Conservation (phyloP, 1,284 basidiomycete genomes). For the Porogramme epimiltina region DNA sequence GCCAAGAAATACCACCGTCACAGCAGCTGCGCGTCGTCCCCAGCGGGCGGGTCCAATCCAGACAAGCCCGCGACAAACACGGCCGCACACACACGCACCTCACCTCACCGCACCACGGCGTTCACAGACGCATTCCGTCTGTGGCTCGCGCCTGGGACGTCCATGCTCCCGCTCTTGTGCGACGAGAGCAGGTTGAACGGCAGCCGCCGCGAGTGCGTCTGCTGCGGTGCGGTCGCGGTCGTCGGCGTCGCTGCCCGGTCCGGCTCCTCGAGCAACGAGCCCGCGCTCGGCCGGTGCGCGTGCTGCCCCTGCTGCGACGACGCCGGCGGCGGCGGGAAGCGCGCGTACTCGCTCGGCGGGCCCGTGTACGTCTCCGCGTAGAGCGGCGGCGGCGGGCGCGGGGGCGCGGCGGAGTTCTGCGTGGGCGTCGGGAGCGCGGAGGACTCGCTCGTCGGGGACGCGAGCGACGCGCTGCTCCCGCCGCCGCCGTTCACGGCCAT, state of each 20-base stretch:
- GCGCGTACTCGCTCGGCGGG: constrained; percentile 68
- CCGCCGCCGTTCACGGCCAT: constrained; percentile 34
- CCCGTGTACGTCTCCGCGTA: constrained; percentile 57
- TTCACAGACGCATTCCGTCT: constrained; percentile 64
- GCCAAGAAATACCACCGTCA: no score
- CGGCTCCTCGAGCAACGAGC: constrained; percentile 23
- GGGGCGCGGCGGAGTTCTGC: constrained; percentile 22
- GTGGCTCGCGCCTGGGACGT: constrained; percentile 43
- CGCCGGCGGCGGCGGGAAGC: constrained; percentile 65
- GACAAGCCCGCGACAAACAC: neutral
- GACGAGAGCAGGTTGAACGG: constrained; percentile 63
- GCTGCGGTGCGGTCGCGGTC: constrained; percentile 40
- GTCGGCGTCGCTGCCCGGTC: constrained; percentile 37
- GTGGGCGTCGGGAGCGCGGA: constrained; percentile 29
- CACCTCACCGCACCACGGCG: constrained; percentile 44
- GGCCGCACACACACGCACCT: constrained; percentile 4
- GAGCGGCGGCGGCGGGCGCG: constrained; percentile 12
- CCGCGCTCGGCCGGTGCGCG: no score
- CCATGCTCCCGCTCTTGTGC: constrained; percentile 42
- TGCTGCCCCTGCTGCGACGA: neutral
- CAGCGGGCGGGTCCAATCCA: neutral
- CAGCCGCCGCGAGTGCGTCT: constrained; percentile 58
- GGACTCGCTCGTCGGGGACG: constrained; percentile 28
- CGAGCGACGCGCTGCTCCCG: constrained; percentile 22
- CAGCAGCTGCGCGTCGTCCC: neutral